Percentiles rank a stretch among this genome's conserved stretches.
Conservation (phyloP, 768 basidiomycete species). For the Roridomyces roridus region DNA sequence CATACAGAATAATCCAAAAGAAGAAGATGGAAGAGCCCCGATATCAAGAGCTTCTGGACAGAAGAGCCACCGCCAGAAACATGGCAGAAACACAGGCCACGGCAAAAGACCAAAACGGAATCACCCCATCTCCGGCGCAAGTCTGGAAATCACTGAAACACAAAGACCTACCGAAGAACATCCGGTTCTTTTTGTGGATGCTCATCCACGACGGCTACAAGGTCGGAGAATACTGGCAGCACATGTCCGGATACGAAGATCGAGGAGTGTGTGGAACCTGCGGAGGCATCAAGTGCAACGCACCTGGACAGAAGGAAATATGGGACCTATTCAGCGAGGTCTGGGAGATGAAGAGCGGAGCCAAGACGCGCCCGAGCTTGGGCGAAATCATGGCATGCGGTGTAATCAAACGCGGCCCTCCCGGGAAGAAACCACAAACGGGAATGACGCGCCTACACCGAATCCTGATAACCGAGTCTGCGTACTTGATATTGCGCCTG, state of each 20-base stretch:
- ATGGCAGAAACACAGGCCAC: background rate
- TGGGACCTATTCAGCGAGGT: background rate
- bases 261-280: background rate
- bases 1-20: background rate
- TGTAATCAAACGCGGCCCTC: background rate
- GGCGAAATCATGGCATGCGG: too few relatives aligned
- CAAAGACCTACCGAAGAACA: background rate
- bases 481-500: background rate
- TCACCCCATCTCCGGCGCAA: background rate
- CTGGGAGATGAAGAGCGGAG: background rate
- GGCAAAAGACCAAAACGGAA: background rate
- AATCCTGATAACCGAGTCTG: background rate
- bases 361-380: too few relatives aligned
- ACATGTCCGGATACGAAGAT: background rate
- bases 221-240: background rate
- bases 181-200: background rate
- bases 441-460: background rate
- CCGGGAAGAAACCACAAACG: background rate
- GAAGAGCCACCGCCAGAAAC: background rate
- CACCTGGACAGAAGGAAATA: background rate
- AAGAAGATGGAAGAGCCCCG: background rate
- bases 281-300: background rate
- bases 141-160: background rate
- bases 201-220: background rate
- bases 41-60: background rate